These are phyloP conservation scores for Trifolium subterraneum DNA, from an alignment of 306 rosid species.

Conservation along the genomic window DNA sequence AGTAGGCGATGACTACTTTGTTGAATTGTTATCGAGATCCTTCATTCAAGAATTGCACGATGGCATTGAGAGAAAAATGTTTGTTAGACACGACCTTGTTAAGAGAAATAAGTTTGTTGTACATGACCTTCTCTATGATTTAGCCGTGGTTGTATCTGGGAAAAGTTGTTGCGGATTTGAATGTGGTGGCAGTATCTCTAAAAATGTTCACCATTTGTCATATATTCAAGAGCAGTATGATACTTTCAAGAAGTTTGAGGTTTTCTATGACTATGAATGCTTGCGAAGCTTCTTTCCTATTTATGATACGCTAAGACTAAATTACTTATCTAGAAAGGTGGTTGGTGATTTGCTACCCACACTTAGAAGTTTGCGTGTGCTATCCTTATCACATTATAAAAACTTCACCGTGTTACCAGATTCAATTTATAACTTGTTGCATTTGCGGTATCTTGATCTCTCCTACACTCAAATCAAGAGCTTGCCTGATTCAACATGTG, in stretches of 20 bases:
- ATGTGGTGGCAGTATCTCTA: not conserved
- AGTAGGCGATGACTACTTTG: conserved; percentile 35
- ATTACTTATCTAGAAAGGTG: not conserved
- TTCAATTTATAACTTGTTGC: not conserved
- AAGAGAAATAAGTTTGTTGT: conserved; percentile 8
- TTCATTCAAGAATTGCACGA: not conserved
- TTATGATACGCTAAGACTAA: rapidly evolving
- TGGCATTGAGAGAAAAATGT: not conserved
- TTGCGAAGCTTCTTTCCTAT: not conserved
- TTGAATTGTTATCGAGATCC: conserved; percentile 32
- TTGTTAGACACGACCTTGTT: too few species aligned
- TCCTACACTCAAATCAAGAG: not conserved
- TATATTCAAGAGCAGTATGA: not conserved
- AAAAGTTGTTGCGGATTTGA: not conserved
- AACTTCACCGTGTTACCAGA: not conserved
- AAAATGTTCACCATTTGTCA: conserved; percentile 7
- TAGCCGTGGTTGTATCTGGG: not conserved
- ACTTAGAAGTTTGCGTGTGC: not conserved
- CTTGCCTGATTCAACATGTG: not conserved
- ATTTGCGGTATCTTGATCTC: conserved; percentile 8
- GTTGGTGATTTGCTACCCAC: not conserved
- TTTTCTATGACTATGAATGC: not conserved
- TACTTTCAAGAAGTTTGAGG: not conserved
- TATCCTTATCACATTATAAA: not conserved
- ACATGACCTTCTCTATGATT: conserved; percentile 12